A percentile compares a stretch with the other conserved stretches of the same genome.
These are phyloP conservation scores for Tetracladium maxilliforme DNA, from an alignment of 2,329 filamentous ascomycete genomes.

Conservation along the genomic window DNA sequence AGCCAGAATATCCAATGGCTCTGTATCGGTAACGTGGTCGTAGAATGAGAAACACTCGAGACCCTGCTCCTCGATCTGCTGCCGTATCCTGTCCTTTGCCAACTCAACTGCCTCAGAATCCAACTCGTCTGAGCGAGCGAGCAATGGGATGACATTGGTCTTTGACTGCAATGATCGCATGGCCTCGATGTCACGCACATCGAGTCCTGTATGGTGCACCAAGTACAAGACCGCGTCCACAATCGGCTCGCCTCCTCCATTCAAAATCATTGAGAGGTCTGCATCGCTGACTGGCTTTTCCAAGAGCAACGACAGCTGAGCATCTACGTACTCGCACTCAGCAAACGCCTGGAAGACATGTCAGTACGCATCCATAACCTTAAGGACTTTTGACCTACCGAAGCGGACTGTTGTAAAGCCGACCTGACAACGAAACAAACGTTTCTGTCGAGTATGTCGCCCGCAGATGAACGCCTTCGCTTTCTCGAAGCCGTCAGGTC, in stretches of 20 bases:
- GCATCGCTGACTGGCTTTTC: conserved; percentile 50
- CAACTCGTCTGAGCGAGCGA: conserved; percentile 64
- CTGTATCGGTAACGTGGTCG: conserved; percentile 13
- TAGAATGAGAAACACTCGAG: conserved; percentile 57
- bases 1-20: conserved; percentile 20
- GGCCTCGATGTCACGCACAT: conserved; percentile 53
- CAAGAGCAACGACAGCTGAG: conserved; percentile 48
- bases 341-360: conserved; percentile 12
- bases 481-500: conserved; percentile 43
- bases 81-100: conserved; percentile 43
- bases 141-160: conserved; percentile 74
- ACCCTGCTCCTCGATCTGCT: conserved; percentile 37
- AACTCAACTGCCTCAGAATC: conserved; percentile 36
- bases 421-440: conserved; percentile 86
- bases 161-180: conserved; percentile 54
- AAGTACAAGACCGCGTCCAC: conserved; percentile 81
- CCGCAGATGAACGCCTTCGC: conserved; percentile 60
- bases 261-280: conserved; percentile 64
- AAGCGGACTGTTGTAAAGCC: conserved; percentile 38
- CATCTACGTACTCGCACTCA: conserved; percentile 55
- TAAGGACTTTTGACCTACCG: conserved; percentile 22
- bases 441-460: conserved; percentile 79
- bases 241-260: conserved; percentile 67
- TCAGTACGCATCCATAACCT: conserved; percentile 5
- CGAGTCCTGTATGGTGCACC: conserved; percentile 46